phyloP scores from a whole-genome alignment of 371 early-diverging fungal species.

The Homolaphlyctis polyrhiza region DNA sequence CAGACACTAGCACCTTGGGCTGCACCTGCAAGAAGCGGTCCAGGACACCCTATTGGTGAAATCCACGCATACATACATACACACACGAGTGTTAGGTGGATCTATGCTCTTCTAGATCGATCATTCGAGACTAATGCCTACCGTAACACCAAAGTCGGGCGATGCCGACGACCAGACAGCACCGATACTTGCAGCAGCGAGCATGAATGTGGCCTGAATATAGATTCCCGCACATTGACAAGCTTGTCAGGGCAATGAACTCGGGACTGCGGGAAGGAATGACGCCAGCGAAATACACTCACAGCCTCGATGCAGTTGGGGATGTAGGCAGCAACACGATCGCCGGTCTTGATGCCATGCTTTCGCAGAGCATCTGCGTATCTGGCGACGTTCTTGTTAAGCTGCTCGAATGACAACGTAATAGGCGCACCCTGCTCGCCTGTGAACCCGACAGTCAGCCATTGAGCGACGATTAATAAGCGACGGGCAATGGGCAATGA shows the following conservation, averaged over 20 bases:
- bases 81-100: not conserved
- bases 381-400: constrained; percentile 65
- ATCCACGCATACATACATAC: constrained; percentile 1
- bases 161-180: constrained; percentile 94
- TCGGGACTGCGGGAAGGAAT: too few species aligned
- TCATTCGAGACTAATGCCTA: too few species aligned
- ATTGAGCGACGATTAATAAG: too few species aligned
- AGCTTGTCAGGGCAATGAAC: too few species aligned
- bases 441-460: constrained; percentile 9
- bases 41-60: constrained; percentile 67
- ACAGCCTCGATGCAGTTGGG: constrained; percentile 86
- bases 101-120: too few species aligned
- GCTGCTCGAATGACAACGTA: constrained; percentile 67
- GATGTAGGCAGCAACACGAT: constrained; percentile 90
- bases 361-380: constrained; percentile 69
- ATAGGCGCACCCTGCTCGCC: constrained; percentile 37
- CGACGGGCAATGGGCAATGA: not conserved
- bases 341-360: constrained; percentile 73
- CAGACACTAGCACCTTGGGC: constrained; percentile 89
- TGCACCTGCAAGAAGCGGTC: constrained; percentile 93
- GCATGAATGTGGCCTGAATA: constrained; percentile 65
- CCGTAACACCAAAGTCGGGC: constrained; percentile 89
- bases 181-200: constrained; percentile 92
- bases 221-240: too few species aligned
- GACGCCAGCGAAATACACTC: too few species aligned